A percentile compares a stretch with the other conserved stretches of the same genome.
These are phyloP conservation scores for Yamadazyma blattariae DNA, from an alignment of 1,139 yeast genomes.

Conservation along the genomic window DNA sequence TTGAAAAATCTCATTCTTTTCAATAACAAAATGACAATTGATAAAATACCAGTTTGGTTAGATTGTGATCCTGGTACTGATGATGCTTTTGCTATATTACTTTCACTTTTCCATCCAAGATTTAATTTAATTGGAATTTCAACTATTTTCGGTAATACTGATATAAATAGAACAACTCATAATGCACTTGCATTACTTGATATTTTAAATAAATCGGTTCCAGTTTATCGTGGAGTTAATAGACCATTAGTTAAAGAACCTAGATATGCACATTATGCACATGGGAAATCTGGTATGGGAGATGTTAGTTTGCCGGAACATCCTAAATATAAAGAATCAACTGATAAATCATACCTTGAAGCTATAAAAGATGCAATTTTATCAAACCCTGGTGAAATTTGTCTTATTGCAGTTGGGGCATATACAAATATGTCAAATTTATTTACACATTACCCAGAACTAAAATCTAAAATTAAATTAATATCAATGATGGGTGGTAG, in stretches of 20 bases:
- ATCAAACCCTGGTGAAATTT: slow-evolving; percentile 42
- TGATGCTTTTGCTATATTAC: slow-evolving; percentile 73
- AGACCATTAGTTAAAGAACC: slow-evolving; percentile 53
- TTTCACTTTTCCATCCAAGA: slow-evolving; percentile 58
- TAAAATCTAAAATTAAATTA: slow-evolving; percentile 42
- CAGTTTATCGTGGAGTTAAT: slow-evolving; percentile 66
- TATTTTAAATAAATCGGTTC: slow-evolving; percentile 50
- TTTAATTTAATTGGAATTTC: slow-evolving; percentile 70
- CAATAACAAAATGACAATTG: slow-evolving; percentile 11
- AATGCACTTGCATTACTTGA: slow-evolving; percentile 70
- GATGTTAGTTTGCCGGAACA: slow-evolving; percentile 61
- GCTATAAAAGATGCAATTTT: slow-evolving; percentile 55
- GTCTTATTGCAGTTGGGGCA: slow-evolving; percentile 69
- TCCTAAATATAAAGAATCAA: slow-evolving; percentile 29
- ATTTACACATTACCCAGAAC: slow-evolving; percentile 50
- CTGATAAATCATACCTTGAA: slow-evolving; percentile 46
- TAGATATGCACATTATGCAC: slow-evolving; percentile 59
- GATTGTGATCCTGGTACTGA: slow-evolving; percentile 96
- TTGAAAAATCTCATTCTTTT: no score
- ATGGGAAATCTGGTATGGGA: slow-evolving; percentile 74
- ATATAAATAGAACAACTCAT: slow-evolving; percentile 62
- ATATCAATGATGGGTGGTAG: slow-evolving; percentile 81
- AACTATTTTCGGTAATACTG: slow-evolving; percentile 80
- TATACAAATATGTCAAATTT: slow-evolving; percentile 66
- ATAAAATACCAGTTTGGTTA: slow-evolving; percentile 66